A percentile compares a stretch with the other conserved stretches of the same genome.
Conservation (phyloP, 1,284 basidiomycete genomes). For the Athelia sp. region DNA sequence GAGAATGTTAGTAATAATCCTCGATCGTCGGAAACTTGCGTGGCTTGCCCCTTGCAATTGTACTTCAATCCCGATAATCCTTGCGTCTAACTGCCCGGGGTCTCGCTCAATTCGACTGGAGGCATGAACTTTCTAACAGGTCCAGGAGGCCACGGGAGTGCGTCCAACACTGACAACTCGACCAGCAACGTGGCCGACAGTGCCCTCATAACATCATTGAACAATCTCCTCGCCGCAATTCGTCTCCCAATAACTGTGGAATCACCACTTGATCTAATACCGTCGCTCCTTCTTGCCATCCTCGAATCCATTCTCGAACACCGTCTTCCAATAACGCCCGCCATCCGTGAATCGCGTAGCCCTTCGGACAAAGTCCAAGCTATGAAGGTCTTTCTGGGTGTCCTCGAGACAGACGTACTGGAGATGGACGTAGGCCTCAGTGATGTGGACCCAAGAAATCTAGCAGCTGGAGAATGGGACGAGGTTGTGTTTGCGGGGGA, state of each 20-base stretch:
- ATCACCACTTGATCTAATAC: constrained; percentile 65
- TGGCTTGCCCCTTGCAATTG: no score
- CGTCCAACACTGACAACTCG: not conserved
- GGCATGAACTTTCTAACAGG: no score
- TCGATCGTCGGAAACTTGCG: no score
- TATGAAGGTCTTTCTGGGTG: constrained; percentile 76
- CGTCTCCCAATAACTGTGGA: constrained; percentile 48
- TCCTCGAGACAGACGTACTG: constrained; percentile 66
- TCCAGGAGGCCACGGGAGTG: not conserved
- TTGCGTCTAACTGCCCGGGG: no score
- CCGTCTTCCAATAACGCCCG: constrained; percentile 39
- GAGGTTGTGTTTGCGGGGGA: constrained; percentile 61
- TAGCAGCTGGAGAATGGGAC: constrained; percentile 57
- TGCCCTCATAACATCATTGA: constrained; percentile 27
- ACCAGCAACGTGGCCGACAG: not conserved
- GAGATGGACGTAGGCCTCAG: constrained; percentile 55
- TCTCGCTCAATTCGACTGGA: no score
- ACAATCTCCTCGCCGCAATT: constrained; percentile 45
- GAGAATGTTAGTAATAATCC: no score
- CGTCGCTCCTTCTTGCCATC: constrained; percentile 60
- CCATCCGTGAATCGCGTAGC: constrained; percentile 35
- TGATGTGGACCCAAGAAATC: constrained; percentile 53
- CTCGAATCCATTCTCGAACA: constrained; percentile 52
- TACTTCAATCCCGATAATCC: no score
- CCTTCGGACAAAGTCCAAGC: constrained; percentile 41